Conservation (phyloP, 352 stramenopile species). For the Globisporangium cederbergense region DNA sequence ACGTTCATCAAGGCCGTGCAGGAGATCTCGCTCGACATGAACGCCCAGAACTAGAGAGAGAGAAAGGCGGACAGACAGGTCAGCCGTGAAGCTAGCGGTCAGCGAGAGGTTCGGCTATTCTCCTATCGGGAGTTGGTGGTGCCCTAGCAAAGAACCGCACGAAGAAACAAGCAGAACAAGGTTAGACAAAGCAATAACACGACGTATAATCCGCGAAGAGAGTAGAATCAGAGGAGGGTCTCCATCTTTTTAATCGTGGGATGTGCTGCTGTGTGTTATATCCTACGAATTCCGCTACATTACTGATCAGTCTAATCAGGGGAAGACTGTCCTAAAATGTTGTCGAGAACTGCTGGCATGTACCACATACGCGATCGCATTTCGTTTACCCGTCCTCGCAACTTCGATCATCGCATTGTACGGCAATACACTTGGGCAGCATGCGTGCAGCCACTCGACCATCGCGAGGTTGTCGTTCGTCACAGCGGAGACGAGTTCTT, state of each 20-base stretch:
- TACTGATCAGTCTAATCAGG: not conserved
- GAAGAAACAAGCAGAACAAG: not conserved
- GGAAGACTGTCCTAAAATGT: not conserved
- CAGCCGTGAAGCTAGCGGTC: not conserved
- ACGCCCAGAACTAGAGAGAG: constrained; percentile 34
- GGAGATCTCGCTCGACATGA: constrained; percentile 89
- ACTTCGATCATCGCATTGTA: not conserved
- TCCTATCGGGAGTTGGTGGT: too few relatives aligned
- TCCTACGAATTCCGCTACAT: not conserved
- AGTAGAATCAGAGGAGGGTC: not conserved
- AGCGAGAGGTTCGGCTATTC: not conserved
- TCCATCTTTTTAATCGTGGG: not conserved
- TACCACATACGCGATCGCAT: not conserved
- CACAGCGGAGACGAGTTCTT: constrained; percentile 1
- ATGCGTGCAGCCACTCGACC: not conserved
- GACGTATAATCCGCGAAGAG: not conserved
- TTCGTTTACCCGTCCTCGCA: too few relatives aligned
- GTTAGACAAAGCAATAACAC: not conserved
- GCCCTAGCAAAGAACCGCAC: not conserved
- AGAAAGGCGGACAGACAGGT: not conserved
- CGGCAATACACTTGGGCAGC: not conserved
- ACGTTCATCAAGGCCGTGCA: constrained; percentile 97
- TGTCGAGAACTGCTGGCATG: not conserved
- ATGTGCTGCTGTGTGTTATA: not conserved
- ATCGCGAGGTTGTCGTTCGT: constrained; percentile 1